Percentiles rank a stretch among this genome's conserved stretches.
Conservation (phyloP, 805 yeast genomes). For the Hanseniaspora nectarophila region DNA sequence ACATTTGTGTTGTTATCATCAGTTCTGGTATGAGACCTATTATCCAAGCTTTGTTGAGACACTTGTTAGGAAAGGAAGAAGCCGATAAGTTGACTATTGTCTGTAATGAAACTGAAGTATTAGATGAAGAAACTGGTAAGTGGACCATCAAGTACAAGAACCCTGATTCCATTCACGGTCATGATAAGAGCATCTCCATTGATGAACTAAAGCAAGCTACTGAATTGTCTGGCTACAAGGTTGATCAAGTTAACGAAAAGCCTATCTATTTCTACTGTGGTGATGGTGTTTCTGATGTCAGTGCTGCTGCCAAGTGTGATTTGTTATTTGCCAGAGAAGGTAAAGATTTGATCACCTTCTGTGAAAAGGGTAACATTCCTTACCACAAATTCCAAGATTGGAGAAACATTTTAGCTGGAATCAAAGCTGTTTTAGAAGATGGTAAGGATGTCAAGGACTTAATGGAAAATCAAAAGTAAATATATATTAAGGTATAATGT, state of each 20-base stretch:
- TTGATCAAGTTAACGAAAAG: slow-evolving; percentile 19
- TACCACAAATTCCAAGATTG: slow-evolving; percentile 67
- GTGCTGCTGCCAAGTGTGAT: slow-evolving; percentile 93
- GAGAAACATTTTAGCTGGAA: slow-evolving; percentile 55
- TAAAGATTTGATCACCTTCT: slow-evolving; percentile 74
- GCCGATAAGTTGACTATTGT: slow-evolving; percentile 66
- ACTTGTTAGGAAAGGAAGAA: slow-evolving; percentile 48
- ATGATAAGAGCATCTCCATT: slow-evolving; percentile 82
- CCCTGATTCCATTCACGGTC: slow-evolving; percentile 72
- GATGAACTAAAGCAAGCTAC: slow-evolving; percentile 30
- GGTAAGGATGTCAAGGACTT: slow-evolving; percentile 11
- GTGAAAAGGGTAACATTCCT: slow-evolving; percentile 68
- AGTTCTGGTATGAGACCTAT: slow-evolving; percentile 92
- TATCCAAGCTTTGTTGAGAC: slow-evolving; percentile 61
- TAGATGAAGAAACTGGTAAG: slow-evolving; percentile 29
- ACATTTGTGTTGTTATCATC: slow-evolving; percentile 76
- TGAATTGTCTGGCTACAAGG: slow-evolving; percentile 31
- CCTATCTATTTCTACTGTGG: slow-evolving; percentile 75
- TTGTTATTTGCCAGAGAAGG: slow-evolving; percentile 88
- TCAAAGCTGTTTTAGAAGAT: slow-evolving; percentile 31
- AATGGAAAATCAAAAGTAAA: slow-evolving; percentile 11
- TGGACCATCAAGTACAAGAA: slow-evolving; percentile 86
- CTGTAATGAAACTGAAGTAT: slow-evolving; percentile 58
- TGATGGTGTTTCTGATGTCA: slow-evolving; percentile 90
- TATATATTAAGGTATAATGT: background rate